Evolutionary conservation across 257 asterid species (phyloP).

Genomic region (Paraleonurus japonicus): DNA sequence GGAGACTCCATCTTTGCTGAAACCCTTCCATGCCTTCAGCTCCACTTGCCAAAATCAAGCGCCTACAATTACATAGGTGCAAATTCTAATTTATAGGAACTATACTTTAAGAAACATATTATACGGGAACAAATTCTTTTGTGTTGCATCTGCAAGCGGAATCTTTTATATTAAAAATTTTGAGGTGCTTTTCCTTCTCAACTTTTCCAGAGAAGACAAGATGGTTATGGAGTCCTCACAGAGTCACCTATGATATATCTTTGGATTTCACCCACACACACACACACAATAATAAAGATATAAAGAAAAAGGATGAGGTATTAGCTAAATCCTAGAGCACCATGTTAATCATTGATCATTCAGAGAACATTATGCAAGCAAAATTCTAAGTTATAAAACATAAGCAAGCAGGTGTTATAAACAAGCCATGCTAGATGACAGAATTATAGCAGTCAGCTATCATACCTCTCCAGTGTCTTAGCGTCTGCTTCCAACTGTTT

Average conservation of each 20-base stretch:
- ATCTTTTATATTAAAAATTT: background rate
- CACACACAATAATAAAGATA: background rate
- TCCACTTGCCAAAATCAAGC: slow-evolving; percentile 93
- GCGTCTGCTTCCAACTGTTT: slow-evolving; percentile 78
- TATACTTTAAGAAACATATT: background rate
- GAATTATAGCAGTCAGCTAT: background rate
- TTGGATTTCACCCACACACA: background rate
- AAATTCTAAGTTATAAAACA: background rate
- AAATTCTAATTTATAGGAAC: background rate
- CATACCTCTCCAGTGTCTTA: slow-evolving; percentile 76
- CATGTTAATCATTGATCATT: no score
- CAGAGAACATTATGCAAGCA: background rate
- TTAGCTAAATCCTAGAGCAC: no score
- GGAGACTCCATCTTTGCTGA: slow-evolving; percentile 93
- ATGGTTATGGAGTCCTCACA: no score
- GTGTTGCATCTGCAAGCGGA: background rate
- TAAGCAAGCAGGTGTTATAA: background rate
- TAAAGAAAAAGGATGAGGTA: background rate
- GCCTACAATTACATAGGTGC: slow-evolving; percentile 34
- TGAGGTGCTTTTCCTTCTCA: no score
- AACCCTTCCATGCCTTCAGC: slow-evolving; percentile 86
- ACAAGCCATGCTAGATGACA: background rate
- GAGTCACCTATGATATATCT: background rate
- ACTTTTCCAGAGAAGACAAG: background rate
- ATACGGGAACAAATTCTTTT: background rate